phyloP scores from a whole-genome alignment of 1,284 basidiomycete species.

The Chalciporus sp. region DNA sequence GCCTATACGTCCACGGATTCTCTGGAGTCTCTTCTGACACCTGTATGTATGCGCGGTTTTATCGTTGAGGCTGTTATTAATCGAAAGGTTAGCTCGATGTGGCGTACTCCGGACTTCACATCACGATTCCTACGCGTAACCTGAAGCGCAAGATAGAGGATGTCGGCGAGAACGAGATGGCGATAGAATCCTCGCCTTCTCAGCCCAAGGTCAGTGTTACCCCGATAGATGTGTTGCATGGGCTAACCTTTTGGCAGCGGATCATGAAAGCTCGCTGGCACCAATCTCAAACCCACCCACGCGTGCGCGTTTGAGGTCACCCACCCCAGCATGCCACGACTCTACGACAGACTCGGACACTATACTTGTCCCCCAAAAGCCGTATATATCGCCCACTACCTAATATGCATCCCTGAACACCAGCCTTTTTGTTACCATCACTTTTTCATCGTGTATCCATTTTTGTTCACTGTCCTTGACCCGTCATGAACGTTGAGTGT shows the following conservation, averaged over 20 bases:
- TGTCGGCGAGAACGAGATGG: conserved; percentile 8
- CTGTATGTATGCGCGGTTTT: conserved; percentile 11
- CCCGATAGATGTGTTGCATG: no score
- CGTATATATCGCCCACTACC: neutral
- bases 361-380: neutral
- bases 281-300: conserved; percentile 6
- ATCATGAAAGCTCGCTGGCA: conserved; percentile 14
- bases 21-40: conserved; percentile 11
- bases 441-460: neutral
- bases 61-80: conserved; percentile 1
- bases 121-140: conserved; percentile 21
- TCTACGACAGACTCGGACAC: neutral
- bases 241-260: conserved; percentile 14
- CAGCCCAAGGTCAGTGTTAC: conserved; percentile 22
- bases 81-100: conserved; percentile 9
- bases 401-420: neutral
- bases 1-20: conserved; percentile 1
- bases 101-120: conserved; percentile 25
- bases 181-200: neutral
- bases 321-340: neutral
- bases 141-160: conserved; percentile 33
- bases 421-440: no score
- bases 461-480: neutral
- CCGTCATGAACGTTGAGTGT: neutral
- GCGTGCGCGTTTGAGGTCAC: neutral